phyloP scores from a whole-genome alignment of 768 basidiomycete species.

The Rhizopogon sp. region DNA sequence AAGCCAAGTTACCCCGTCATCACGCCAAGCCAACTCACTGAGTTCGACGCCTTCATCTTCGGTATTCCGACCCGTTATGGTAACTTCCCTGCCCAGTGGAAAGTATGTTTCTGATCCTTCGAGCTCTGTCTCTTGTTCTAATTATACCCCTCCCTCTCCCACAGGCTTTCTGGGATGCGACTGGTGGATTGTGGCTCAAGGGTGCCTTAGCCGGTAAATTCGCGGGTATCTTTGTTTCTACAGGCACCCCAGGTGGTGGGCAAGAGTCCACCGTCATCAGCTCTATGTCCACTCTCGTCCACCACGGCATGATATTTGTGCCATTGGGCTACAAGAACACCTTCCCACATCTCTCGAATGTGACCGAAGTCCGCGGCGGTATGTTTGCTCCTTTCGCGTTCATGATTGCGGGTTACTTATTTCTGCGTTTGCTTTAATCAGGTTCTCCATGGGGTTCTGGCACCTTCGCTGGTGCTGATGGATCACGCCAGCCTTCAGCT shows the following conservation, averaged over 20 bases:
- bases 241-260: conserved; percentile 74
- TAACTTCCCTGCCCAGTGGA: conserved; percentile 75
- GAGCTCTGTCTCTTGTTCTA: background rate
- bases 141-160: background rate
- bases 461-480: conserved; percentile 45
- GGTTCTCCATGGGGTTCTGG: conserved; percentile 80
- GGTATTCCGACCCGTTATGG: conserved; percentile 83
- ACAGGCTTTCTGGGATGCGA: conserved; percentile 72
- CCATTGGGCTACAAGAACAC: conserved; percentile 65
- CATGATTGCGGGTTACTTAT: background rate
- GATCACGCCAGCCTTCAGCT: conserved; percentile 40
- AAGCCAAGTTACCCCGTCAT: conserved; percentile 73
- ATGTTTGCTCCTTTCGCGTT: conserved; percentile 15
- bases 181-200: conserved; percentile 57
- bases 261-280: conserved; percentile 59
- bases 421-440: conserved; percentile 15
- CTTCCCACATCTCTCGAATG: conserved; percentile 36
- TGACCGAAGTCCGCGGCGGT: conserved; percentile 56
- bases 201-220: conserved; percentile 71
- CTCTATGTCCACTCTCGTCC: conserved; percentile 53
- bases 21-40: conserved; percentile 43
- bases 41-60: conserved; percentile 70
- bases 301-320: conserved; percentile 71
- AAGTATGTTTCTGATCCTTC: conserved; percentile 36
- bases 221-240: conserved; percentile 69